Conservation (phyloP, 2,329 filamentous ascomycete species). For the Pseudogymnoascus destructans region DNA sequence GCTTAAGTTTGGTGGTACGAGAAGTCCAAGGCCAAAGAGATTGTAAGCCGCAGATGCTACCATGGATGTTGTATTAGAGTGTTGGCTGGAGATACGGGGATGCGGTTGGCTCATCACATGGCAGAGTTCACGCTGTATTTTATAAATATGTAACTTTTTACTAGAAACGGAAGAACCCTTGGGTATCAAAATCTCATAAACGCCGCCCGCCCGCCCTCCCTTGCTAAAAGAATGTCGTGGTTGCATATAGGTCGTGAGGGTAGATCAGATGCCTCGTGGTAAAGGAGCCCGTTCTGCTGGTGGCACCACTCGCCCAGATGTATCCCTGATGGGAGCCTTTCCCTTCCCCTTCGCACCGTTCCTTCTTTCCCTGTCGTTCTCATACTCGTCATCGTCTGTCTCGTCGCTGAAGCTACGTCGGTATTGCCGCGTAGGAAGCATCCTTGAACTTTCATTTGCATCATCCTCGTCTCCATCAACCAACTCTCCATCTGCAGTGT, state of each 20-base stretch:
- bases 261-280: slow-evolving; percentile 13
- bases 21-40: slow-evolving; percentile 73
- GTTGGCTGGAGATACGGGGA: not conserved
- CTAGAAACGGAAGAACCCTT: slow-evolving; percentile 4
- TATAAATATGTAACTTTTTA: slow-evolving; percentile 8
- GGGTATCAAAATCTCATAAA: slow-evolving; percentile 8
- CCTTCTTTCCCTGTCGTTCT: slow-evolving; percentile 34
- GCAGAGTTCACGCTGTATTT: slow-evolving; percentile 4
- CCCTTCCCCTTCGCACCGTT: slow-evolving; percentile 24
- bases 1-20: slow-evolving; percentile 90
- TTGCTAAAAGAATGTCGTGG: not conserved
- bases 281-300: slow-evolving; percentile 39
- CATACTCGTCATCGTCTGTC: slow-evolving; percentile 29
- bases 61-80: not conserved
- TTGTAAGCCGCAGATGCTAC: slow-evolving; percentile 39
- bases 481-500: slow-evolving; percentile 57
- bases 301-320: slow-evolving; percentile 38
- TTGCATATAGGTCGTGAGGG: not conserved
- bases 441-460: slow-evolving; percentile 42
- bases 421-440: slow-evolving; percentile 31
- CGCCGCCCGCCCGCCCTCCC: not conserved
- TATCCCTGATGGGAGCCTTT: slow-evolving; percentile 33
- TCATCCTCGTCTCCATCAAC: slow-evolving; percentile 37
- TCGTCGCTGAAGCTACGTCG: slow-evolving; percentile 21
- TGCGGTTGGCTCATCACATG: not conserved